phyloP scores from a whole-genome alignment of 1,139 yeast species.

The Candida mesenterica region DNA sequence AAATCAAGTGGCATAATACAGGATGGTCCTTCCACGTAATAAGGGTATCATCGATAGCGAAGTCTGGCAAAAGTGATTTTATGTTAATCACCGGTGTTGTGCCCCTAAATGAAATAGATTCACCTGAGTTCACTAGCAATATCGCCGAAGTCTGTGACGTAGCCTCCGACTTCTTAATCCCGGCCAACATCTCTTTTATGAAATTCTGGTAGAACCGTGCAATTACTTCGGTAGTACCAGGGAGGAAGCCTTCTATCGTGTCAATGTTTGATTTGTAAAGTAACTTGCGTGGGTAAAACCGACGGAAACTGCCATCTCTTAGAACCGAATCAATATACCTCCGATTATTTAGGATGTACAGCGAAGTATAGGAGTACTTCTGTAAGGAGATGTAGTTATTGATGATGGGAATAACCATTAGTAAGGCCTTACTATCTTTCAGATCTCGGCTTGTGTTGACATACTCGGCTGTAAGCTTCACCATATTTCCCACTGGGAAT shows the following conservation, averaged over 20 bases:
- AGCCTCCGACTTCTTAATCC: neutral
- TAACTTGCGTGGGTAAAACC: constrained; percentile 15
- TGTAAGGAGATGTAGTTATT: constrained; percentile 7
- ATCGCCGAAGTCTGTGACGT: constrained; percentile 3
- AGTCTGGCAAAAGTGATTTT: neutral
- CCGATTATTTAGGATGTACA: constrained; percentile 15
- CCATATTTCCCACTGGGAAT: constrained; percentile 25
- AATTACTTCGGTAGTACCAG: constrained; percentile 15
- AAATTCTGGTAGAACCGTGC: constrained; percentile 12
- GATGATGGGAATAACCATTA: constrained; percentile 12
- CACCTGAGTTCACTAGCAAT: constrained; percentile 4
- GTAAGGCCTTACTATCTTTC: neutral
- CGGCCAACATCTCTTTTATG: constrained; percentile 8
- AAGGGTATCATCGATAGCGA: constrained; percentile 2
- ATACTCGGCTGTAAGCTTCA: constrained; percentile 18
- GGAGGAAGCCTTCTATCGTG: constrained; percentile 13
- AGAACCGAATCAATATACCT: constrained; percentile 12
- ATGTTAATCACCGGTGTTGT: constrained; percentile 6
- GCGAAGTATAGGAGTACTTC: constrained; percentile 9
- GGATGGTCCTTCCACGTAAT: constrained; percentile 10
- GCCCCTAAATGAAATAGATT: constrained; percentile 3
- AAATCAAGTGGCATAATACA: constrained; percentile 9
- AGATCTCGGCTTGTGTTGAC: neutral
- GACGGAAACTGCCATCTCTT: constrained; percentile 10
- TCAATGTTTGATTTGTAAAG: constrained; percentile 10